Evolutionary conservation across 805 yeast species (phyloP).

Genomic region (Komagataella pastoris): DNA sequence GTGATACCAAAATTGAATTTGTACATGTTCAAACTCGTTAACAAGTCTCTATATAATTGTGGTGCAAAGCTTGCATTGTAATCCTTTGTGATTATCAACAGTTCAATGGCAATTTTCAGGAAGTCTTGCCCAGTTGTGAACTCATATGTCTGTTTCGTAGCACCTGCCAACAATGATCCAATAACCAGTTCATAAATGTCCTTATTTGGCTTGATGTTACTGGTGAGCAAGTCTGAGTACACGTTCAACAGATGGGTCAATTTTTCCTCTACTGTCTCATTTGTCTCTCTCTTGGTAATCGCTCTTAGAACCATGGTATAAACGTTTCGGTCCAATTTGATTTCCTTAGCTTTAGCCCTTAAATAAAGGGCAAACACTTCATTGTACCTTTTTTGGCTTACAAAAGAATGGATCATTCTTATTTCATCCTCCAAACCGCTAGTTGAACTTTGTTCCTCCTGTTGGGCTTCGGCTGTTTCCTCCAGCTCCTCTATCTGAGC

Average conservation of each 20-base stretch:
- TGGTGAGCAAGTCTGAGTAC: slow-evolving; percentile 50
- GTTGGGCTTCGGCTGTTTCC: background rate
- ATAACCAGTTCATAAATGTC: slow-evolving; percentile 42
- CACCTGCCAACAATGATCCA: slow-evolving; percentile 34
- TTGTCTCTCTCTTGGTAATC: slow-evolving; percentile 35
- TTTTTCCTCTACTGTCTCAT: slow-evolving; percentile 41
- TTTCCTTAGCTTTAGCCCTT: slow-evolving; percentile 16
- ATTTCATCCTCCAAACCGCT: slow-evolving; percentile 8
- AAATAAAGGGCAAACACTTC: slow-evolving; percentile 19
- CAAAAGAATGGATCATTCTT: slow-evolving; percentile 11
- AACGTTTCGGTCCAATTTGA: slow-evolving; percentile 34
- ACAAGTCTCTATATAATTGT: slow-evolving; percentile 9
- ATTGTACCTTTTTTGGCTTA: slow-evolving; percentile 12
- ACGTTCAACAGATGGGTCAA: slow-evolving; percentile 51
- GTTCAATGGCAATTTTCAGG: slow-evolving; percentile 36
- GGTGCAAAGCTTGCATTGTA: slow-evolving; percentile 4
- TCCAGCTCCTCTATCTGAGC: slow-evolving; percentile 1
- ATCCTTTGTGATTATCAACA: slow-evolving; percentile 16
- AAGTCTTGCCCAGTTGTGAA: slow-evolving; percentile 26
- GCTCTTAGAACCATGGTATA: slow-evolving; percentile 46
- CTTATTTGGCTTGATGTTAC: slow-evolving; percentile 39
- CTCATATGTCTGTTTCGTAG: slow-evolving; percentile 20
- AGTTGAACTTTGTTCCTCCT: background rate
- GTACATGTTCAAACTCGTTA: slow-evolving; percentile 14
- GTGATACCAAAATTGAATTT: slow-evolving; percentile 9